These are phyloP conservation scores for Stentor roeselii DNA, from an alignment of 73 alveolate genomes.

Conservation along the genomic window DNA sequence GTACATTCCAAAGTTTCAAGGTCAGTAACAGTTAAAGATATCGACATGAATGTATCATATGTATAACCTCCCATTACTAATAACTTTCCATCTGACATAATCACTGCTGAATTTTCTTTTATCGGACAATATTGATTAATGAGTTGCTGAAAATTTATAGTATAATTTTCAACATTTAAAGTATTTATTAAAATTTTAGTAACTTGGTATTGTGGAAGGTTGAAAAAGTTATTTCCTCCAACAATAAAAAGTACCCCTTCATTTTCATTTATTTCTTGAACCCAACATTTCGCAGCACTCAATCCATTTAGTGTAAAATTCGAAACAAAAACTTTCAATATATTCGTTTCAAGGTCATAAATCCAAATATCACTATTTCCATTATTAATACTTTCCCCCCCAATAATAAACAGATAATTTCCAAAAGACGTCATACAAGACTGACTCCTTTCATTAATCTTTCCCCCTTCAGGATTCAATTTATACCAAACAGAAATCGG, in stretches of 20 bases:
- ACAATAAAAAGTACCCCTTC: not conserved
- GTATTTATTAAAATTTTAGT: too few species aligned
- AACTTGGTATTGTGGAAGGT: not conserved
- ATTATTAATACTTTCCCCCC: not conserved
- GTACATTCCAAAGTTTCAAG: not conserved
- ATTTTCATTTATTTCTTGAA: too few species aligned
- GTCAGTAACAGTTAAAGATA: not conserved
- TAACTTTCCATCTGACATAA: too few species aligned
- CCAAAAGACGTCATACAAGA: not conserved
- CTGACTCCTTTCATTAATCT: not conserved
- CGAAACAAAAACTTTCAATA: too few species aligned
- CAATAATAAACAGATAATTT: not conserved
- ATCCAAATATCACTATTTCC: not conserved
- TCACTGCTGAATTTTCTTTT: not conserved
- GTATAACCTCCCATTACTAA: too few species aligned
- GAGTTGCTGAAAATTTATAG: not conserved
- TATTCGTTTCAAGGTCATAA: too few species aligned
- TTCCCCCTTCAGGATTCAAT: not conserved
- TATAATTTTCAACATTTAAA: not conserved
- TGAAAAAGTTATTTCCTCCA: not conserved
- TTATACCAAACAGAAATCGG: not conserved
- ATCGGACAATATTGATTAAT: not conserved
- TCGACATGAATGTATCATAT: too few species aligned
- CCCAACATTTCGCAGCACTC: too few species aligned
- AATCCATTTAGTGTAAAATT: too few species aligned